Base-by-base conservation (phyloP, 140 eudicot genomes). In the Anethum foeniculum region DNA sequence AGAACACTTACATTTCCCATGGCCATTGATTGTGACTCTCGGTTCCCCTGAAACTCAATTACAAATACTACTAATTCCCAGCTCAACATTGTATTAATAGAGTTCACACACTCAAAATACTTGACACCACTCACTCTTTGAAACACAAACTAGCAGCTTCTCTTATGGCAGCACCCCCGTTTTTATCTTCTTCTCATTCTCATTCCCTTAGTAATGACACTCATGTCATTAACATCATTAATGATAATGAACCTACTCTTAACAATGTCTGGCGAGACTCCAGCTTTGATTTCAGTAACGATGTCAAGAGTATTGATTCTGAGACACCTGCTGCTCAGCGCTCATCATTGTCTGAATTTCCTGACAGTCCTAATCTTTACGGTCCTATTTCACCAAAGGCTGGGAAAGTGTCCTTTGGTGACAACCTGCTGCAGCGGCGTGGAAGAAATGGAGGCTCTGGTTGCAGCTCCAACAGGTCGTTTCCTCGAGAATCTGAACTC, bases 21-120 rank as follows among this genome's bases (percentile, higher is more conserved):
- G 34, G 15, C 69, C 69, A n/a, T 30, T 60, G 69, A 60, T 60
- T 60, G 69, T n/a, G 69, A 60, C 69, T 60, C 69, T 25, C 67
- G 30, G 69, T 60, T 60, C 32, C 69, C 69, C 27, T 25, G 15
- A 0, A 8, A 25, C 69, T 60, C 69, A n/a, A 60, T 1, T 25
- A 60, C 69, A 60, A 60, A 60, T 60, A 25, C 69, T 9, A 9
- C 6, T 8, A 62, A 32, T 62, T 62, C 27, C 71, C 36, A 62
- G 71, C 36, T 10, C 3, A 0, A 11, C 36, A 62, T 62, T 62
- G 30, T 25, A 62, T 11, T 32, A 62, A 62, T 62, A 21, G 15
- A 62, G 34, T 62, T 62, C 71, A 62, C 71, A 62, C 71, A 25
- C 71, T 62, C 71, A 25, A 62, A 25, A 0, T 25, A 27, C 30